A percentile compares a stretch with the other conserved stretches of the same genome.
Conservation (phyloP, 176 grass and related monocot genomes). For the Hyparrhenia diplandra region DNA sequence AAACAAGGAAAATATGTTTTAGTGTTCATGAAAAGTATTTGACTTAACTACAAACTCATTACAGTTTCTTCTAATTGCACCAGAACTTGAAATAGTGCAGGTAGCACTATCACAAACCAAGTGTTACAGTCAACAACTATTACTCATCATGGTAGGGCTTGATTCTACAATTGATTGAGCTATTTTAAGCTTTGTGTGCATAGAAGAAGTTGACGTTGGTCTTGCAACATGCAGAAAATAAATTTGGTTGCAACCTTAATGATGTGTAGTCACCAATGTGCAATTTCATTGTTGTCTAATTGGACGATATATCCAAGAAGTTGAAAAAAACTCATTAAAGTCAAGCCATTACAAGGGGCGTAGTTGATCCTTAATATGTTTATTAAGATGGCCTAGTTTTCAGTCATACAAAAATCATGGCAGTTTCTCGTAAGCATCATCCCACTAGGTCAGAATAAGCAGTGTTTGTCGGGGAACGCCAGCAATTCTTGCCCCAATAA, state of each 20-base stretch:
- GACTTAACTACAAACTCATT: too few relatives aligned
- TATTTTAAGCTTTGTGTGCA: background rate
- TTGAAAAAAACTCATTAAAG: background rate
- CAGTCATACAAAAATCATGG: too few relatives aligned
- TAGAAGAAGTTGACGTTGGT: background rate
- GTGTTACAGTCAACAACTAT: background rate
- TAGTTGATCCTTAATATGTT: background rate
- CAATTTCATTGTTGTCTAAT: background rate
- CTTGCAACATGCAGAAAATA: too few relatives aligned
- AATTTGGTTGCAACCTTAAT: too few relatives aligned
- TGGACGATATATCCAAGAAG: slow-evolving; percentile 1
- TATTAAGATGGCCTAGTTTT: background rate
- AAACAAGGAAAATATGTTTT: background rate
- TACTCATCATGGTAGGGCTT: background rate
- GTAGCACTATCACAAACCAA: background rate
- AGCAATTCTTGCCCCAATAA: background rate
- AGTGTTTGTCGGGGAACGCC: background rate
- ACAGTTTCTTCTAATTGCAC: background rate
- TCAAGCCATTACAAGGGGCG: background rate
- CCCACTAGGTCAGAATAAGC: background rate
- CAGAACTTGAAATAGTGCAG: background rate
- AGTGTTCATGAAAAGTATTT: background rate
- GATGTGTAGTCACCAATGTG: too few relatives aligned
- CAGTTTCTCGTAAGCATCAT: background rate
- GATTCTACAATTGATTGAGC: background rate